Evolutionary conservation across 1,139 yeast species (phyloP).

Genomic region (Hansenula anomala): DNA sequence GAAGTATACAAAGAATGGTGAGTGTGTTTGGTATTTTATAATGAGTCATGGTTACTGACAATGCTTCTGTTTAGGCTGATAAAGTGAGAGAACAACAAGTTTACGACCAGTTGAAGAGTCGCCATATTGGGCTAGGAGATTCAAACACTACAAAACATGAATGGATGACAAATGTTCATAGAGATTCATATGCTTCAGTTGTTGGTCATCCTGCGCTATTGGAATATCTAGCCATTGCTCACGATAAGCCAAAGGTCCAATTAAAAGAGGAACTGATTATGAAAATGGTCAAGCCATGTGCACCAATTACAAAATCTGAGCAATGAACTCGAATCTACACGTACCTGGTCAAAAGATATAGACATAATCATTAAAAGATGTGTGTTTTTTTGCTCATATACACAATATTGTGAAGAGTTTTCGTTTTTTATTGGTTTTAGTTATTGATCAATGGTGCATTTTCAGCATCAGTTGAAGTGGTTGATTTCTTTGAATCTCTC

Average conservation of each 20-base stretch:
- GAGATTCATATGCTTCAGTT: conserved; percentile 71
- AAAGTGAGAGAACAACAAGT: conserved; percentile 62
- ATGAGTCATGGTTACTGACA: too few species aligned
- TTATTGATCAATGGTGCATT: conserved; percentile 24
- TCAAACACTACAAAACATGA: conserved; percentile 59
- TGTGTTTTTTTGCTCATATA: too few species aligned
- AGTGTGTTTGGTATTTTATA: too few species aligned
- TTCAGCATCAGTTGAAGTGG: conserved; percentile 15
- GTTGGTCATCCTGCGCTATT: conserved; percentile 66
- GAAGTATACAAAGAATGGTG: too few species aligned
- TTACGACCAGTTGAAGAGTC: conserved; percentile 54
- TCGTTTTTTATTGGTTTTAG: not conserved
- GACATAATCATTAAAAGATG: not conserved
- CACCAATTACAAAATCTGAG: conserved; percentile 19
- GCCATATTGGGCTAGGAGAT: conserved; percentile 69
- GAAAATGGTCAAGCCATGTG: conserved; percentile 50
- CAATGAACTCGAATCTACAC: not conserved
- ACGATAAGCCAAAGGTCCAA: conserved; percentile 47
- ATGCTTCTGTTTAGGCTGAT: conserved; percentile 64
- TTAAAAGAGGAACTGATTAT: conserved; percentile 51
- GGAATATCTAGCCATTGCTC: conserved; percentile 62
- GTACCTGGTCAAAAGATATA: too few species aligned
- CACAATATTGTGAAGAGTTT: too few species aligned
- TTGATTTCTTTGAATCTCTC: conserved; percentile 13
- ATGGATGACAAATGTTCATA: conserved; percentile 56